phyloP scores from a whole-genome alignment of 2,329 filamentous ascomycete genomes.

The Cadophora luteo-olivacea region DNA sequence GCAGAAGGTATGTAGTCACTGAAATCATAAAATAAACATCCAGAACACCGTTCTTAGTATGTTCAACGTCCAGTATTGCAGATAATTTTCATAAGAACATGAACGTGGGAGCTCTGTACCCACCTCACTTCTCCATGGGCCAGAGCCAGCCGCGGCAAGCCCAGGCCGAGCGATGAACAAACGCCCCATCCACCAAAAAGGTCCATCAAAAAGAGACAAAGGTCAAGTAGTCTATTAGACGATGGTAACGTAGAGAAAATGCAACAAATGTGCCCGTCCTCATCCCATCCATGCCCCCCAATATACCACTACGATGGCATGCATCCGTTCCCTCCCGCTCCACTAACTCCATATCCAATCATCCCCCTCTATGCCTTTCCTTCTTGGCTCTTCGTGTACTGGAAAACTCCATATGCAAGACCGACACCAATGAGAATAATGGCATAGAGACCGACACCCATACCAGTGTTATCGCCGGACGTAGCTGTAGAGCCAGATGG shows the following conservation, averaged over 20 bases:
- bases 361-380: conserved; percentile 32
- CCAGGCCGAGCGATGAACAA: background rate
- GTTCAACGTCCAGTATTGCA: background rate
- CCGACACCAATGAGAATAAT: conserved; percentile 79
- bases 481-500: conserved; percentile 54
- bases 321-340: background rate
- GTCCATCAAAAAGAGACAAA: conserved; percentile 8
- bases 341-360: background rate
- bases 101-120: background rate
- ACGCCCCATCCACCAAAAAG: conserved; percentile 9
- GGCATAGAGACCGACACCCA: conserved; percentile 82
- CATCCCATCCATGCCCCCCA: conserved; percentile 10
- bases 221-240: conserved; percentile 32
- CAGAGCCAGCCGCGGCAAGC: background rate
- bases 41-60: background rate
- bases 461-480: conserved; percentile 53
- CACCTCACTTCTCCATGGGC: background rate
- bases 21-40: background rate
- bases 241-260: conserved; percentile 32
- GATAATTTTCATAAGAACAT: background rate
- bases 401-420: conserved; percentile 81
- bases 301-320: conserved; percentile 4
- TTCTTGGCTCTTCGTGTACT: conserved; percentile 70
- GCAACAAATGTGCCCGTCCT: conserved; percentile 35
- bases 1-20: too few relatives aligned